Conservation (phyloP, 2,329 filamentous ascomycete genomes). For the Monilinia vaccinii-corymbosi region DNA sequence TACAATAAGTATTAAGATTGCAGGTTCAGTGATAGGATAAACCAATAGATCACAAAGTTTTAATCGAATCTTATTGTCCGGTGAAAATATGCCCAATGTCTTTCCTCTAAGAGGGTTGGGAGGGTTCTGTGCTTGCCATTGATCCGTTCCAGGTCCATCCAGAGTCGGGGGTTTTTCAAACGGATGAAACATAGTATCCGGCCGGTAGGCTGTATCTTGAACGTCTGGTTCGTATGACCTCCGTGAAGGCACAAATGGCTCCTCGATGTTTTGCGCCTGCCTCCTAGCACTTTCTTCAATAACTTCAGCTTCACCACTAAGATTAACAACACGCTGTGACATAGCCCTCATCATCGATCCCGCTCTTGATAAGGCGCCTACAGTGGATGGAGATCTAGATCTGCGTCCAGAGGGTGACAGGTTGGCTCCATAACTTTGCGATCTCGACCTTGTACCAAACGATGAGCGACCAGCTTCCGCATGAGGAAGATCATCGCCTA, state of each 20-base stretch:
- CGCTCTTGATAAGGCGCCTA: conserved; percentile 57
- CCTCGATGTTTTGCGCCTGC: conserved; percentile 10
- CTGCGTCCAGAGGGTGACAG: conserved; percentile 41
- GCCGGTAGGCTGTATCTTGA: conserved; percentile 23
- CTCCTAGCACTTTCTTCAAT: conserved; percentile 52
- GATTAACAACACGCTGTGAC: conserved; percentile 95
- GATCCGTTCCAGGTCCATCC: conserved; percentile 5
- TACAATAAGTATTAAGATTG: conserved; percentile 79
- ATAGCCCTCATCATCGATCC: conserved; percentile 74
- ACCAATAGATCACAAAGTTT: conserved; percentile 76
- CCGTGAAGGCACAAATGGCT: conserved; percentile 13
- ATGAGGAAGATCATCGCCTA: conserved; percentile 51
- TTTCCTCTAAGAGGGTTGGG: conserved; percentile 80
- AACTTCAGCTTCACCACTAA: conserved; percentile 84
- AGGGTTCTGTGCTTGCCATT: conserved; percentile 30
- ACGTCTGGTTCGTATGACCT: conserved; percentile 28
- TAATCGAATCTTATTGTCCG: conserved; percentile 65
- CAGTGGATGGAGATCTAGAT: conserved; percentile 53
- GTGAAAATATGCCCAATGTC: conserved; percentile 74
- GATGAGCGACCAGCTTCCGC: conserved; percentile 46
- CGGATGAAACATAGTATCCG: conserved; percentile 21
- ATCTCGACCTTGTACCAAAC: conserved; percentile 35
- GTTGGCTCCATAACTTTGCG: conserved; percentile 48
- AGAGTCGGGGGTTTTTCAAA: conserved; percentile 23
- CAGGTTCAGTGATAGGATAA: conserved; percentile 75